Percentiles rank a stretch among this genome's conserved stretches.
Conservation (phyloP, 1,284 basidiomycete genomes). For the Takashimella koratensis region DNA sequence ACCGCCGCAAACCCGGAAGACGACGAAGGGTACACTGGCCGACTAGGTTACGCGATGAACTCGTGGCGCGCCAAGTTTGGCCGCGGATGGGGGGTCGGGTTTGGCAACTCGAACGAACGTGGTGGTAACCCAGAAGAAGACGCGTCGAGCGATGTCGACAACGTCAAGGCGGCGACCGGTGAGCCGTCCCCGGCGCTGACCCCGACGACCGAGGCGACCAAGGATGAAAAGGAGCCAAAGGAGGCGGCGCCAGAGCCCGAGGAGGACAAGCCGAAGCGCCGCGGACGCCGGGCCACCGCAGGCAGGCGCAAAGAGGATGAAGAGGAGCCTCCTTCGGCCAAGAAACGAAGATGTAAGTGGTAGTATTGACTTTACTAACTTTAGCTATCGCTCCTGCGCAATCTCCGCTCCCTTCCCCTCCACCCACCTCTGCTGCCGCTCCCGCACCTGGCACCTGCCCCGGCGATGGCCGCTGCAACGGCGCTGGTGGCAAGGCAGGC, state of each 20-base stretch:
- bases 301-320: constrained; percentile 6
- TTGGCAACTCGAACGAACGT: constrained; percentile 36
- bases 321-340: constrained; percentile 9
- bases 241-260: neutral
- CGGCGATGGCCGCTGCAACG: constrained; percentile 91
- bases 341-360: constrained; percentile 9
- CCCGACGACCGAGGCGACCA: neutral
- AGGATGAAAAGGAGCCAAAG: neutral
- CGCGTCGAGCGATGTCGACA: neutral
- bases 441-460: constrained; percentile 70
- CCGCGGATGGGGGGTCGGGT: constrained; percentile 22
- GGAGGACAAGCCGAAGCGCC: constrained; percentile 10
- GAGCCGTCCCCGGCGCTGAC: neutral
- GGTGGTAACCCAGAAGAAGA: constrained; percentile 17
- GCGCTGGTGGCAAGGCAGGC: constrained; percentile 82
- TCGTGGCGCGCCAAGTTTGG: constrained; percentile 22
- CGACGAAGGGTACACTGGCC: neutral
- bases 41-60: constrained; percentile 8
- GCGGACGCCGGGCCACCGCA: constrained; percentile 4
- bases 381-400: constrained; percentile 22
- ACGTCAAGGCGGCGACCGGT: neutral
- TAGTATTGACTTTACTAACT: neutral
- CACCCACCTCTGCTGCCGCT: constrained; percentile 15
- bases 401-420: constrained; percentile 27
- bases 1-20: neutral